Base-by-base conservation (phyloP, 1,284 basidiomycete species). In the Tilletia caries region DNA sequence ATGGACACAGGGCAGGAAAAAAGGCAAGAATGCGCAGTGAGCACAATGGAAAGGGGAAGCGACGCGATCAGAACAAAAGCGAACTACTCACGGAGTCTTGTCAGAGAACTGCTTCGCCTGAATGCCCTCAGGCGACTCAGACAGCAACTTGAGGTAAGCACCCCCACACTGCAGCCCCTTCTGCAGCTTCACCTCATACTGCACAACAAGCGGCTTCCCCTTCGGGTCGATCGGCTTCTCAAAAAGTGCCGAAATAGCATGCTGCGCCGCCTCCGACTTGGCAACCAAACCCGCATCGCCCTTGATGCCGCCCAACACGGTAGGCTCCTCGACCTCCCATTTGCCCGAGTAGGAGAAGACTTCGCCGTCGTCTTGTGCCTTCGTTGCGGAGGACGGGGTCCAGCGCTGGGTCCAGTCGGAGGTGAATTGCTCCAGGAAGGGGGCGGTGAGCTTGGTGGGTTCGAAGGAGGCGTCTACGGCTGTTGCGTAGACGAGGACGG, bases 151-250 rank as follows among this genome's bases (percentile, higher is more conserved):
- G 86, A 98, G 86, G 86, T 99, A 99, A 50, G 96, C 96, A 86
- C 96, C 96, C 85, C 96, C 96, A 80, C 96, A 99, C 86, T 95
- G 95, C 71, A 97, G 92, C 70, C 95, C 95, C 86, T 98, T 95
- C 87, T 99, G 95, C 85, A 97, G 93, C 87, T 98, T 97, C 64
- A 81, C 77, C 85, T 99, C 96, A 84, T 99, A 99, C 85, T 98
- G 95, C 23, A 98, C 91, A 74, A 98, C 94, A 65, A 98, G 87
- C 52, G 95, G 92, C 86, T 96, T 89, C 50, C 71, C 71, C 82
- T 89, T 89, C 85, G 95, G 92, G 86, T 91, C 90, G 79, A 97
- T 87, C 68, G 91, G 87, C 75, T 88, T 84, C 34, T 86, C 79
- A 85, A 99, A 95, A 44, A 93, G 90, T 10, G 95, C 92, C 72